phyloP scores from a whole-genome alignment of 495 filamentous ascomycete species.

The Penicillium paxilli region DNA sequence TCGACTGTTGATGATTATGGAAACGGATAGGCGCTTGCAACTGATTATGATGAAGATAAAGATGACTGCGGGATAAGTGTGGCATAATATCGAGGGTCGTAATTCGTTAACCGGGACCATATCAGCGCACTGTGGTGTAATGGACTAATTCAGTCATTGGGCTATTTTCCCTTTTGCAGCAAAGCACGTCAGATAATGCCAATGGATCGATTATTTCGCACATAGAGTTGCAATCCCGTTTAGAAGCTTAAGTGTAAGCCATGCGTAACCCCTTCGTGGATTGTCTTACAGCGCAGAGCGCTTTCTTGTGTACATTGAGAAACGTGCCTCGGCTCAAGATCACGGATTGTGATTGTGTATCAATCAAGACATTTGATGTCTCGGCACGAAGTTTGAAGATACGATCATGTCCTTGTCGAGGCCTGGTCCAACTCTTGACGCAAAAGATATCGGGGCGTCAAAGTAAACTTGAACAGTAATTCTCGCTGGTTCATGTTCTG shows the following conservation, averaged over 20 bases:
- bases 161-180: no score
- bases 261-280: background rate
- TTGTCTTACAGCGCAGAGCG: background rate
- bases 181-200: background rate
- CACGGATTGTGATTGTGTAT: background rate
- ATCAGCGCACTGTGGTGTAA: no score
- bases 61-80: constrained; percentile 5
- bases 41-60: constrained; percentile 36
- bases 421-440: no score
- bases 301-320: background rate
- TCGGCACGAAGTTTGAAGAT: no score
- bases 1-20: constrained; percentile 36
- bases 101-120: no score
- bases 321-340: background rate
- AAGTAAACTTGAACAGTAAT: no score
- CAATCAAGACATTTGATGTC: no score
- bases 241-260: background rate
- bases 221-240: background rate
- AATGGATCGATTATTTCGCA: background rate
- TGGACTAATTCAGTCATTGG: background rate
- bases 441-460: no score
- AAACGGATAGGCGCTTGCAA: constrained; percentile 38
- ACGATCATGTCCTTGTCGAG: no score
- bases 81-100: no score
- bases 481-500: no score